phyloP scores from a whole-genome alignment of 768 basidiomycete genomes.

The Obba rivulosa region DNA sequence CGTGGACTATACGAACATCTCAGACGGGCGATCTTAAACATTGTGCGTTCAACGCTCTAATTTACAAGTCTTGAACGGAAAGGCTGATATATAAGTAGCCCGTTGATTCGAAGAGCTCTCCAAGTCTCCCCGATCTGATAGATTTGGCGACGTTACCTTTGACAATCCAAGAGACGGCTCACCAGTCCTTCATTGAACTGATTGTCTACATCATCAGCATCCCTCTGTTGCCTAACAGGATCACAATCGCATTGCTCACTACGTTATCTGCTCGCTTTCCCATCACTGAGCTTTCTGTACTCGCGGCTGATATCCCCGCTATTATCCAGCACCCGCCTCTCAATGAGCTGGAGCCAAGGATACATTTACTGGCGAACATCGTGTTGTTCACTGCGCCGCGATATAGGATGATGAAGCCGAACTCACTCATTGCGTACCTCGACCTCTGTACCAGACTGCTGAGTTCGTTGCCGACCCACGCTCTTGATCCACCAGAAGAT shows the following conservation, averaged over 20 bases:
- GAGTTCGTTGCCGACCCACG: conserved; percentile 45
- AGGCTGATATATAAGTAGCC: conserved; percentile 35
- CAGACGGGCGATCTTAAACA: conserved; percentile 34
- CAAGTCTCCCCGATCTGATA: conserved; percentile 43
- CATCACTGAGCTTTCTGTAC: conserved; percentile 32
- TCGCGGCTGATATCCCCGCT: conserved; percentile 23
- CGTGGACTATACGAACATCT: conserved; percentile 44
- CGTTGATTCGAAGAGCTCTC: conserved; percentile 49
- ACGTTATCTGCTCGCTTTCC: conserved; percentile 64
- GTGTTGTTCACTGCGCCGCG: conserved; percentile 58
- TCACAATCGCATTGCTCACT: conserved; percentile 57
- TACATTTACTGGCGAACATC: conserved; percentile 72
- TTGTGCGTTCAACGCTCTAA: conserved; percentile 38
- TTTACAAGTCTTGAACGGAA: not conserved
- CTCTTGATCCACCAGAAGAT: conserved; percentile 40
- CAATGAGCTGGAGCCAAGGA: conserved; percentile 18
- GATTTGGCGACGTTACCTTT: conserved; percentile 39
- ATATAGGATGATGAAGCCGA: conserved; percentile 42
- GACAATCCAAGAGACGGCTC: conserved; percentile 27
- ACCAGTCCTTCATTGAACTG: conserved; percentile 34
- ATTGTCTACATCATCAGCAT: conserved; percentile 60
- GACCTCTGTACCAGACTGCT: conserved; percentile 46
- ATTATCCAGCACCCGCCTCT: conserved; percentile 5
- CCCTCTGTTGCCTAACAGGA: conserved; percentile 72
- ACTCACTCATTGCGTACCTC: conserved; percentile 49